Base-by-base conservation (phyloP, 768 basidiomycete species). In the Lyophyllum semitale region DNA sequence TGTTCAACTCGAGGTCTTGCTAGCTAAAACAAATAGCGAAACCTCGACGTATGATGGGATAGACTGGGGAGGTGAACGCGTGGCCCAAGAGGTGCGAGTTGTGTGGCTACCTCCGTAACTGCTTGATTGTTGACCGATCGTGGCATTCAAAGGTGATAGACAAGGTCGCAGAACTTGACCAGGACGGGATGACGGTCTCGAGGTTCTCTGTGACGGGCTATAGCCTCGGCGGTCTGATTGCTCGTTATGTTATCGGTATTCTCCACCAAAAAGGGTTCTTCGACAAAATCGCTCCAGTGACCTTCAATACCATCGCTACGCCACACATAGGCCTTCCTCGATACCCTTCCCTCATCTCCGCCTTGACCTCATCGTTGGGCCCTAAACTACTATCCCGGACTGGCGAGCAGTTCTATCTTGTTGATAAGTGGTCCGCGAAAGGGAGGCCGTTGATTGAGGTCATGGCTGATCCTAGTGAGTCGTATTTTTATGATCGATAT, bases 231-330 rank as follows among this genome's bases (percentile, higher is more conserved):
- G 94, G 94, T 0, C 77, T 95, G 2, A 74, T 95, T 8, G 83
- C 89, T 15, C 85, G 93, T 15, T 94, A 93, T 68, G 78, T 87
- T 35, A 73, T 93, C 48, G 92, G 88, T 2, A 80, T 90, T 42
- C 72, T 93, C 27, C 72, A 84, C 54, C 85, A 87, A 52, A 78
- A 79, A 43, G 76, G 77, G 7, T 92, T 94, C 74, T 95, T 95
- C 64, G 76, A 85, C 2, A 71, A 74, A 1, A 79, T 93, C 40
- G 70, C 72, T 26, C 91, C 93, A 0, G 79, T 90, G 51, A 93
- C 92, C 68, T 95, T 95, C 68, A 84, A 83, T 51, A 91, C 93
- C 0, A 72, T 95, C 47, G 90, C 93, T 1, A 91, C 93, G 0
- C 93, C 93, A 1, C 88, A 92, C 58, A 76, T 93, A 37, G 93